Evolutionary conservation across 139 green algal genomes (phyloP).

Genomic region (Helicosporidium sp.): DNA sequence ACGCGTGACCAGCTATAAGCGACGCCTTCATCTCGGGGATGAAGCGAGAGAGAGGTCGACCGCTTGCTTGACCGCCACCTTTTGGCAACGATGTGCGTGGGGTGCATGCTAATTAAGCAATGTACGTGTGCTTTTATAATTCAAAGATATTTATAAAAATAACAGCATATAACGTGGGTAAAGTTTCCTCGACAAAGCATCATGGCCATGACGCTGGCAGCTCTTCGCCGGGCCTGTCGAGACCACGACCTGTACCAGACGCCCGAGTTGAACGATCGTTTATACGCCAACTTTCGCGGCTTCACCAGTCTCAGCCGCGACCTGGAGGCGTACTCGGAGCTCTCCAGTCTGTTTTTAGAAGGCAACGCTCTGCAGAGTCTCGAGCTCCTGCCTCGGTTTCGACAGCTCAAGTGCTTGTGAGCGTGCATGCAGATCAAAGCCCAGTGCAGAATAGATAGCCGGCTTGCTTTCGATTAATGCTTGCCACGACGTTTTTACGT

Average conservation of each 20-base stretch:
- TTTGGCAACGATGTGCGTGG: too few relatives aligned
- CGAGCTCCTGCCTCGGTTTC: constrained; percentile 45
- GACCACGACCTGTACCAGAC: constrained; percentile 54
- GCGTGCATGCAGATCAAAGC: constrained; percentile 8
- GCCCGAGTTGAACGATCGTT: constrained; percentile 62
- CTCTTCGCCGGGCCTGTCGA: constrained; percentile 44
- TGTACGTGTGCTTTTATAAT: too few relatives aligned
- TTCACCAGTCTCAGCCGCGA: constrained; percentile 33
- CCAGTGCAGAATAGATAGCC: constrained; percentile 1
- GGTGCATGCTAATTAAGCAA: too few relatives aligned
- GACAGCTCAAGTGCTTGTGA: constrained; percentile 61
- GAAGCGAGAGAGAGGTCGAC: too few relatives aligned
- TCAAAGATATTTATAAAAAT: too few relatives aligned
- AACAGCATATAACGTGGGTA: too few relatives aligned
- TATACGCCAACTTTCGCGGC: constrained; percentile 71
- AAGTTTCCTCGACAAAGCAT: too few relatives aligned
- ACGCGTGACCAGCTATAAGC: neutral
- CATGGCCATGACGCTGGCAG: constrained; percentile 40
- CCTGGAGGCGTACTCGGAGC: constrained; percentile 51
- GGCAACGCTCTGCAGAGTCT: constrained; percentile 60
- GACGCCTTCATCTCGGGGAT: neutral
- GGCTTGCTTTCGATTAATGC: too few relatives aligned
- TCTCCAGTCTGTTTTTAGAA: constrained; percentile 73
- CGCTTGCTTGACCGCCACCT: too few relatives aligned
- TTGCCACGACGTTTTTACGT: too few relatives aligned